Evolutionary conservation across 2,329 filamentous ascomycete species (phyloP), one percentile per base, ranked within the genome.

Genomic region (Domatiomyces catenatus): DNA sequence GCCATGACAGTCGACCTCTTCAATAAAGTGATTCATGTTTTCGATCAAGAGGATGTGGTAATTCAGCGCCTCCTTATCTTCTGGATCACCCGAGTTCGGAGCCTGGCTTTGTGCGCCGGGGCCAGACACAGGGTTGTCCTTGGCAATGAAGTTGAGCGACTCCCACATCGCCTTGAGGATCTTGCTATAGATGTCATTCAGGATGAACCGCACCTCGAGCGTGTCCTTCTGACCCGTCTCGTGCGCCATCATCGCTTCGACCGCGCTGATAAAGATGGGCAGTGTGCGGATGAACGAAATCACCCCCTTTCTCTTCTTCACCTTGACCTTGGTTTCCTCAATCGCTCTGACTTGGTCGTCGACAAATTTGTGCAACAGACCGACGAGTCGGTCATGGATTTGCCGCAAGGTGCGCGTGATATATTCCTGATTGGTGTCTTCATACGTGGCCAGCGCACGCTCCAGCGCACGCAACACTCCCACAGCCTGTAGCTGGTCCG

Each of bases 301-400:
- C 51, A 98, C 86, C 8, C 92, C 90, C 70, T 93, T 95, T 58
- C 92, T 84, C 73, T 96, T 96, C 73, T 94, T 95, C 68, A 95
- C 88, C 72, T 95, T 95, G 66, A 98, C 90, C 68, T 96, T 96
- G 42, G 89, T 96, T 54, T 96, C 92, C 68, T 96, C 92, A 56
- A 96, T 94, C 4, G 88, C 89, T 22, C 86, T 85, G 52, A 96
- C 84, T 65, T 98, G 92, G 56, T 94, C 87, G 58, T 96, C 90
- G 7, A 96, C 80, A 60, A 96, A 95, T 55, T 86, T 87, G 54
- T 76, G 81, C 70, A 94, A 95, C 2, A 86, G 77, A 2, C 77
- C 76, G 58, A 84, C 79, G 17, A 96, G 72, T 43, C 77, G 78
- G 50, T 80, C 76, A 58, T 92, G 86, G 8, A 94, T 71, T 62